Base-by-base conservation (phyloP, 306 rosid species). In the Corylus heterophylla region DNA sequence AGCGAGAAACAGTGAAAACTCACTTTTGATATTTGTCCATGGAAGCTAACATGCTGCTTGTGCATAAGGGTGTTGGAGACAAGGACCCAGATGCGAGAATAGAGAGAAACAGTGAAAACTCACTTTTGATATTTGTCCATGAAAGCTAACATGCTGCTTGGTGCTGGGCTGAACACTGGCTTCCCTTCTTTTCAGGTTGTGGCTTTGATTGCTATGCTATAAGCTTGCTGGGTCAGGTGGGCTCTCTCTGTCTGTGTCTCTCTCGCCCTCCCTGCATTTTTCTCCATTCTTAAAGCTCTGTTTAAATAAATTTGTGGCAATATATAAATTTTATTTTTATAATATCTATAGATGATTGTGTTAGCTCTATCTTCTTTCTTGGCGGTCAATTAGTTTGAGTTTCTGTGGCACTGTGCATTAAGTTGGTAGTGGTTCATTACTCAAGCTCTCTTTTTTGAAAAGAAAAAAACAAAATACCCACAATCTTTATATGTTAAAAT, bases 41-140 rank as follows among this genome's bases (percentile, higher is more conserved):
- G 98, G 98, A 83, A 94, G 98, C 78, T 92, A 94, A 83, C 98
- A 94, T 67, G 97, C 98, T 77, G 96, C 97, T 85, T 94, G 98
- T 96, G 64, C 89, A 91, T 56, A 91, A 89, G 78, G 86, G 86
- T 66, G 73, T 69, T 75, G 84, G 16, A 54, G 84, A 62, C 25
- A 75, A 77, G 31, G 79, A 63, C 35, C 66, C 85, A 42, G 22
- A 49, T 7, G 45, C 72, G 75, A 68, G 31, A 29, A 29, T 29
- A 29, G 31, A 29, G 31, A 29, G 20, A 47, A 61, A 44, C 37
- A 11, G 27, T 29, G 78, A 80, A 29, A 77, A 42, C 51, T 88
- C 93, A 54, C 86, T 96, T 81, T 87, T 94, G 74, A 88, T 94
- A 8, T 94, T 92, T 79, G 90, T 92, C 80, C 98, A 94, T 86